A percentile compares a stretch with the other conserved stretches of the same genome.
Evolutionary conservation across 2,329 filamentous ascomycete genomes (phyloP).

Genomic region (Sphaerulina musiva): DNA sequence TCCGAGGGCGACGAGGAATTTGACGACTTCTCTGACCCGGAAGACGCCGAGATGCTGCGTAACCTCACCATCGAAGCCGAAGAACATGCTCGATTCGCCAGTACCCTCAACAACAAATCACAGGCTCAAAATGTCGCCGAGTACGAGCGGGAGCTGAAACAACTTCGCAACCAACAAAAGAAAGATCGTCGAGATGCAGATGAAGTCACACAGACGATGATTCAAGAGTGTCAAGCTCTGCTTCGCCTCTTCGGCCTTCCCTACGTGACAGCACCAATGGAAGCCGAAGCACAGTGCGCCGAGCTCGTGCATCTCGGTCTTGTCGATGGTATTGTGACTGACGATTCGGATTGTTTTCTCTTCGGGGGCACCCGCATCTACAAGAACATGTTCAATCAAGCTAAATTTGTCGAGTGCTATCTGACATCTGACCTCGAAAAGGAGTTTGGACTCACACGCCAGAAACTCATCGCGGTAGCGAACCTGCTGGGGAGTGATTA

Average conservation of each 20-base stretch:
- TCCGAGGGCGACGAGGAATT: conserved; percentile 30
- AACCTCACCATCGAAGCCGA: conserved; percentile 86
- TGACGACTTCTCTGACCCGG: conserved; percentile 66
- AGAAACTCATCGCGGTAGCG: conserved; percentile 80
- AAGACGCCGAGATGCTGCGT: conserved; percentile 81
- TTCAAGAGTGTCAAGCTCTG: conserved; percentile 87
- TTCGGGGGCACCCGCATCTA: conserved; percentile 95
- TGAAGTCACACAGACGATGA: conserved; percentile 94
- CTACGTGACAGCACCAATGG: conserved; percentile 97
- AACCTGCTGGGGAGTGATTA: conserved; percentile 92
- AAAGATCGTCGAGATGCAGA: conserved; percentile 94
- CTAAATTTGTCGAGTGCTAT: conserved; percentile 97
- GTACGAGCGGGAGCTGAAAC: conserved; percentile 81
- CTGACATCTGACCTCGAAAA: conserved; percentile 74
- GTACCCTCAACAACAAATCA: conserved; percentile 71
- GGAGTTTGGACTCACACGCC: conserved; percentile 79
- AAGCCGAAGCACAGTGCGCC: conserved; percentile 95
- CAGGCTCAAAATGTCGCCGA: conserved; percentile 64
- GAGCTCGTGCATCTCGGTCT: conserved; percentile 79
- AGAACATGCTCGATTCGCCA: conserved; percentile 89
- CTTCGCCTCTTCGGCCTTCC: conserved; percentile 86
- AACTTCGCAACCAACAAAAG: conserved; percentile 87
- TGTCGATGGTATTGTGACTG: conserved; percentile 95
- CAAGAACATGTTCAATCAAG: conserved; percentile 99
- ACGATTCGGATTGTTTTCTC: conserved; percentile 92